A percentile compares a stretch with the other conserved stretches of the same genome.
Conservation (phyloP, 495 filamentous ascomycete genomes). For the Talaromyces nanjingensis region DNA sequence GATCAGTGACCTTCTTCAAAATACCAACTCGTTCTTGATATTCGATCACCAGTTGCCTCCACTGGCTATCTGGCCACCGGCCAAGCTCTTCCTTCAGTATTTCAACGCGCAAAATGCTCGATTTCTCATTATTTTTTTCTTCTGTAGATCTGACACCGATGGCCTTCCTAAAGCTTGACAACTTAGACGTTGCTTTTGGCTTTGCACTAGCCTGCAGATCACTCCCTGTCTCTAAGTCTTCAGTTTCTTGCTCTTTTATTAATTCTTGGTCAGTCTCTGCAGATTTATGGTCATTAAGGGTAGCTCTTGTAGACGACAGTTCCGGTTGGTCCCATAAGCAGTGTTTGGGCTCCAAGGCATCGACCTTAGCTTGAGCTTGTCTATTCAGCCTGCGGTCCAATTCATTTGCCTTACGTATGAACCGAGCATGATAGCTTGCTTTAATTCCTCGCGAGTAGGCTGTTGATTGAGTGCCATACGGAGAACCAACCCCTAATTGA, state of each 20-base stretch:
- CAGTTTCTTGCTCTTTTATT: neutral
- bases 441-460: conserved; percentile 7
- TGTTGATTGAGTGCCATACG: conserved; percentile 17
- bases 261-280: conserved; percentile 9
- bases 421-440: conserved; percentile 20
- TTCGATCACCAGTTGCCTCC: conserved; percentile 25
- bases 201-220: neutral
- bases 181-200: conserved; percentile 15
- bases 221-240: neutral
- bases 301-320: conserved; percentile 18
- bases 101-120: conserved; percentile 18
- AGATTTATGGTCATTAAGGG: conserved; percentile 9
- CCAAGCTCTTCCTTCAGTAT: conserved; percentile 37
- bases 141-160: conserved; percentile 31
- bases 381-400: conserved; percentile 28
- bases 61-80: conserved; percentile 33
- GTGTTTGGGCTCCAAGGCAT: conserved; percentile 27
- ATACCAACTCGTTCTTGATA: conserved; percentile 40
- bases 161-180: conserved; percentile 27
- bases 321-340: conserved; percentile 31
- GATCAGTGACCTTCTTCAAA: conserved; percentile 27
- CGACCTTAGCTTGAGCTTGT: conserved; percentile 26
- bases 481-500: conserved; percentile 17
- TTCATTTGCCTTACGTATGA: conserved; percentile 21
- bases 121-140: conserved; percentile 22